These are phyloP conservation scores for Exophiala aquamarina DNA, from an alignment of 2,329 filamentous ascomycete genomes.

Conservation along the genomic window DNA sequence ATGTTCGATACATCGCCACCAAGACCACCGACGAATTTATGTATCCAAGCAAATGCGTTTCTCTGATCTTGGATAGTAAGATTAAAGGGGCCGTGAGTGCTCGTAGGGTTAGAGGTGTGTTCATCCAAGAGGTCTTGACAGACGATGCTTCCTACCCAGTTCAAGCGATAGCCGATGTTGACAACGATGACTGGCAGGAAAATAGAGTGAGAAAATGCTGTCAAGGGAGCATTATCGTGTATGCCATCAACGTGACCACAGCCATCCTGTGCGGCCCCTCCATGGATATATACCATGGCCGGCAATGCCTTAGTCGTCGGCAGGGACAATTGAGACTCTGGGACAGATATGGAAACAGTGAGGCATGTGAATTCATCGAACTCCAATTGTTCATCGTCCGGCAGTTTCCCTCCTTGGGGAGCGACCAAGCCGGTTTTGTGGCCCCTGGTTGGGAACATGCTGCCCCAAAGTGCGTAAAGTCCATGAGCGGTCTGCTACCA, in stretches of 20 bases:
- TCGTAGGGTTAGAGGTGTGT: constrained; percentile 5
- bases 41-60: constrained; percentile 41
- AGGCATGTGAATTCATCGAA: constrained; percentile 13
- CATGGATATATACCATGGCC: constrained; percentile 20
- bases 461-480: constrained; percentile 16
- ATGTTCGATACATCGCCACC: constrained; percentile 42
- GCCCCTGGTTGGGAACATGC: constrained; percentile 15
- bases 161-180: constrained; percentile 33
- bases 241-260: constrained; percentile 20
- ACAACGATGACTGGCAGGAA: constrained; percentile 31
- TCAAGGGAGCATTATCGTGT: constrained; percentile 12
- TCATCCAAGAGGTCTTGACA: constrained; percentile 21
- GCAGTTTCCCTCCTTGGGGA: constrained; percentile 10
- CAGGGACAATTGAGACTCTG: constrained; percentile 1
- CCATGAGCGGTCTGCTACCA: constrained; percentile 9
- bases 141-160: constrained; percentile 36
- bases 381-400: constrained; percentile 6
- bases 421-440: constrained; percentile 4
- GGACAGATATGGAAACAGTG: constrained; percentile 16
- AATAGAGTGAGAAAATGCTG: constrained; percentile 10
- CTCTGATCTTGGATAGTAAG: constrained; percentile 44
- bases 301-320: constrained; percentile 4
- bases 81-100: constrained; percentile 34
- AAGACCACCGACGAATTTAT: constrained; percentile 42
- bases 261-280: constrained; percentile 20